Conservation (phyloP, 2,329 filamentous ascomycete species). For the Monilinia fructicola region DNA sequence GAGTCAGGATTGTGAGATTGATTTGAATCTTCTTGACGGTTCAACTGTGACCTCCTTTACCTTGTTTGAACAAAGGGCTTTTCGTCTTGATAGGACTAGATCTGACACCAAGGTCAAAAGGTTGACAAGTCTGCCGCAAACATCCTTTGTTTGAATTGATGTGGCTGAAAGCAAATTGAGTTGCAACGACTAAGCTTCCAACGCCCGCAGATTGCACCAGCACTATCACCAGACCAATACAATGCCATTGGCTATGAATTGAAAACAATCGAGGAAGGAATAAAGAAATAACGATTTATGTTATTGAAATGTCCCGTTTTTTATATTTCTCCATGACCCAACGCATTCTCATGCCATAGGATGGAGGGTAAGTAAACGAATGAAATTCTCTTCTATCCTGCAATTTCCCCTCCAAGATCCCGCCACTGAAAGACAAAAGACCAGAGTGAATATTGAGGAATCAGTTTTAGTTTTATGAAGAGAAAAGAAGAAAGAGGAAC, state of each 20-base stretch:
- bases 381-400: constrained; percentile 56
- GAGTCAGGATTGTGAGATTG: background rate
- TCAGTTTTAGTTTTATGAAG: constrained; percentile 47
- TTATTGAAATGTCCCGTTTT: constrained; percentile 34
- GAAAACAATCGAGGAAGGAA: background rate
- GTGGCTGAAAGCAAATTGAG: constrained; percentile 8
- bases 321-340: constrained; percentile 38
- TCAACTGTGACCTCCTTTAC: background rate
- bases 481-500: constrained; percentile 29
- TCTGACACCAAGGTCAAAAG: background rate
- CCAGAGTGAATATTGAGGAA: constrained; percentile 67
- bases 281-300: background rate
- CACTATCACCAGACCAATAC: background rate
- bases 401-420: constrained; percentile 66
- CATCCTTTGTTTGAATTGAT: constrained; percentile 16
- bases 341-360: constrained; percentile 44
- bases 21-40: background rate
- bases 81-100: background rate
- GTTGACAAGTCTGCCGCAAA: background rate
- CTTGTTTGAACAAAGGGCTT: background rate
- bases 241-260: background rate
- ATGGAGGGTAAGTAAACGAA: constrained; percentile 60
- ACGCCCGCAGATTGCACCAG: background rate
- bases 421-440: constrained; percentile 56
- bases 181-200: background rate